Evolutionary conservation across 352 stramenopile genomes (phyloP).

Genomic region (Pythium aristosporum): DNA sequence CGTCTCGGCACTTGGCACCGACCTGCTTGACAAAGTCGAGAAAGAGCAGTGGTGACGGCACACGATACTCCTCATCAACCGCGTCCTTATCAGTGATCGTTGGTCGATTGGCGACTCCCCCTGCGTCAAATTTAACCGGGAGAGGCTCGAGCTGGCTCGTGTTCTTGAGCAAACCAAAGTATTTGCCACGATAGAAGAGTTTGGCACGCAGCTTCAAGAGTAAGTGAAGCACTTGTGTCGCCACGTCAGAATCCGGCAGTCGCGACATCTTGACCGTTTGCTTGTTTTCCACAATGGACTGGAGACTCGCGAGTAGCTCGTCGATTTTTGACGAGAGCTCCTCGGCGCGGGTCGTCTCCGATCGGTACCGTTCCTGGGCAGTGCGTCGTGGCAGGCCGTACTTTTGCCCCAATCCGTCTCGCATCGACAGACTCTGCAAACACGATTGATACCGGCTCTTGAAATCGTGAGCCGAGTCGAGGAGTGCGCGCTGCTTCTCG

Average conservation of each 20-base stretch:
- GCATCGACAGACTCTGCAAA: slow-evolving; percentile 81
- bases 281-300: slow-evolving; percentile 33
- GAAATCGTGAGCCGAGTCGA: slow-evolving; percentile 50
- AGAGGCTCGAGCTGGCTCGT: slow-evolving; percentile 46
- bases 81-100: slow-evolving; percentile 41
- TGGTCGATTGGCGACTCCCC: slow-evolving; percentile 17
- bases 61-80: slow-evolving; percentile 42
- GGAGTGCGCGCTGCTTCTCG: slow-evolving; percentile 29
- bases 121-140: slow-evolving; percentile 33
- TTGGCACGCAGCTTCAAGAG: slow-evolving; percentile 59
- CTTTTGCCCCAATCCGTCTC: slow-evolving; percentile 88
- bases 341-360: slow-evolving; percentile 80
- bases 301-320: slow-evolving; percentile 52
- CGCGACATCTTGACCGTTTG: slow-evolving; percentile 9
- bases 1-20: slow-evolving; percentile 50
- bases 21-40: slow-evolving; percentile 59
- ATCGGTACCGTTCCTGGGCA: slow-evolving; percentile 83
- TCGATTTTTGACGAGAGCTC: slow-evolving; percentile 63
- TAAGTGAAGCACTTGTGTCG: slow-evolving; percentile 35
- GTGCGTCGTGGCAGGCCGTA: slow-evolving; percentile 82
- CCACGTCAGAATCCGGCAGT: slow-evolving; percentile 7
- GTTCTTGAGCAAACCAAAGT: slow-evolving; percentile 62
- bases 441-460: slow-evolving; percentile 69
- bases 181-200: slow-evolving; percentile 56
- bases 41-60: slow-evolving; percentile 31